Conservation (phyloP, 2,329 filamentous ascomycete genomes). For the Pseudogymnoascus pannorum region DNA sequence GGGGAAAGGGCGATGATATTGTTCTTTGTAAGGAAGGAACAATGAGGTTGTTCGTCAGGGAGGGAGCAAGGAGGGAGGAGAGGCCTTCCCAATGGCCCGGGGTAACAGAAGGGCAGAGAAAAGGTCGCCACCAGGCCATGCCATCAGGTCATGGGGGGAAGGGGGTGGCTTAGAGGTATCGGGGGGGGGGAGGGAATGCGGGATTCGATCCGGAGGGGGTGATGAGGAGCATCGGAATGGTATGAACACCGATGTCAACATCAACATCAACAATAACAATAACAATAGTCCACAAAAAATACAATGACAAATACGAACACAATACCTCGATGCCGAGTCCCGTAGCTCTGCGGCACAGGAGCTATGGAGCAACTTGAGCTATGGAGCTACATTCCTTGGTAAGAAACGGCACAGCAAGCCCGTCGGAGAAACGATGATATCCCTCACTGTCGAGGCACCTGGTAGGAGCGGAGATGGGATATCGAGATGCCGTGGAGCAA, state of each 20-base stretch:
- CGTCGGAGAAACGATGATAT: constrained; percentile 26
- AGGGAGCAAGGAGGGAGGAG: not conserved
- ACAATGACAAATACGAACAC: not conserved
- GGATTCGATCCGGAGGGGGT: not conserved
- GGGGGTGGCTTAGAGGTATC: not conserved
- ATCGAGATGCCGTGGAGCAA: not conserved
- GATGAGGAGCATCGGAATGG: not conserved
- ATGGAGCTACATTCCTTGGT: not conserved
- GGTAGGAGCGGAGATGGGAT: not conserved
- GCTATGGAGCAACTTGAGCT: not conserved
- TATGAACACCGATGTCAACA: not conserved
- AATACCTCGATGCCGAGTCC: not conserved
- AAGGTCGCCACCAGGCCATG: not conserved
- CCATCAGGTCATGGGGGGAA: not conserved
- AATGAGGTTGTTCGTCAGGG: no score
- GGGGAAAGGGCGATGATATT: not conserved
- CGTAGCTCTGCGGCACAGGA: not conserved
- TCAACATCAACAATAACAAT: not conserved
- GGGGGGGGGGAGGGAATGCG: not conserved
- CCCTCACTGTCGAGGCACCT: not conserved
- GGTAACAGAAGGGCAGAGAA: not conserved
- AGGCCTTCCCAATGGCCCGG: no score
- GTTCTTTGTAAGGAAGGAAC: not conserved
- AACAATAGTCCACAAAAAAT: not conserved
- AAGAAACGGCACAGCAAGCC: constrained; percentile 10